Percentiles rank a stretch among this genome's conserved stretches.
Conservation (phyloP, 371 early-diverging fungal genomes). For the Rhizopus stolonifer region DNA sequence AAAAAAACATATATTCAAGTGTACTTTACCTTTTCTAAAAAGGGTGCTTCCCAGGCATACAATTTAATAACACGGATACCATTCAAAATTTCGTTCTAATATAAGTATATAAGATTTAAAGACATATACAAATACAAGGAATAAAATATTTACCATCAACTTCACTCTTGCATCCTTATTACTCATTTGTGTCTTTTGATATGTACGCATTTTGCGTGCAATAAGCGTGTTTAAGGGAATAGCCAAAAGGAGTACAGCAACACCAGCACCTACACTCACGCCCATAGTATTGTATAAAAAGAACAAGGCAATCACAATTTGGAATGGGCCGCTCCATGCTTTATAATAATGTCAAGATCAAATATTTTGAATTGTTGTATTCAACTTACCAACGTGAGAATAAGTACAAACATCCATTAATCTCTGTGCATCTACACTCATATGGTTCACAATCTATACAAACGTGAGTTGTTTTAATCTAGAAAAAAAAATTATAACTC, state of each 20-base stretch:
- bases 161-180: conserved; percentile 90
- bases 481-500: no score
- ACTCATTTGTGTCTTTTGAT: conserved; percentile 86
- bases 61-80: conserved; percentile 93
- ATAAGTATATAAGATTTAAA: no score
- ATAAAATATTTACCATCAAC: no score
- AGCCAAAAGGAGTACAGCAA: conserved; percentile 78
- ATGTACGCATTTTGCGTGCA: conserved; percentile 62
- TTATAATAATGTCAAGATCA: no score
- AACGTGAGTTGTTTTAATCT: no score
- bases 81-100: conserved; percentile 88
- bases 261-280: conserved; percentile 85
- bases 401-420: conserved; percentile 71
- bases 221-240: conserved; percentile 72
- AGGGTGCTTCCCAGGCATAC: conserved; percentile 77
- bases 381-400: conserved; percentile 68
- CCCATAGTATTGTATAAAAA: conserved; percentile 86
- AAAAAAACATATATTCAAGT: no score
- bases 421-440: conserved; percentile 89
- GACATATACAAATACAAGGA: no score
- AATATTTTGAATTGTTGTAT: no score
- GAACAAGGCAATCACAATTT: conserved; percentile 77
- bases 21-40: conserved; percentile 46
- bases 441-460: conserved; percentile 88
- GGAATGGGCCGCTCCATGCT: conserved; percentile 96